These are phyloP conservation scores for Hemisphaericaspora xylofermentans DNA, from an alignment of 1,139 yeast genomes.

Conservation along the genomic window DNA sequence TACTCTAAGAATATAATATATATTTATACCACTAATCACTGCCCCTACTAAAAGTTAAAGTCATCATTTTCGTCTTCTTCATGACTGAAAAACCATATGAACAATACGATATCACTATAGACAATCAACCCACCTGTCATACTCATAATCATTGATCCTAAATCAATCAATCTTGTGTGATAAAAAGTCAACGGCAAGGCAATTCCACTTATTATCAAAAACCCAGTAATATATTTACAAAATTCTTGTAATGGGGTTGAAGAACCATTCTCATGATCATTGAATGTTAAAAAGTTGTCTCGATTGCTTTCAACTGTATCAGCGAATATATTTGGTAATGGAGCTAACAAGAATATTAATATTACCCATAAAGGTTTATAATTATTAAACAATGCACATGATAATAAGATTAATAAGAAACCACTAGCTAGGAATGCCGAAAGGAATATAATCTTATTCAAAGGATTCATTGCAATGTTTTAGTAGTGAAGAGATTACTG, in stretches of 20 bases:
- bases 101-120: constrained; percentile 67
- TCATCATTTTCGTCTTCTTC: constrained; percentile 55
- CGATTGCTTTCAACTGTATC: constrained; percentile 41
- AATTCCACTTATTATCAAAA: constrained; percentile 66
- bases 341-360: constrained; percentile 64
- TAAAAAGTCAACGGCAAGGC: constrained; percentile 63
- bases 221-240: constrained; percentile 63
- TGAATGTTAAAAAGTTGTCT: constrained; percentile 66
- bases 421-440: constrained; percentile 74
- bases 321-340: constrained; percentile 61
- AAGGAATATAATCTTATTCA: constrained; percentile 68
- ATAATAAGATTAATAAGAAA: constrained; percentile 64
- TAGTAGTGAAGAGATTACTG: constrained; percentile 8
- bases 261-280: constrained; percentile 41
- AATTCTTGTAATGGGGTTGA: constrained; percentile 57
- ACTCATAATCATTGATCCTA: constrained; percentile 65
- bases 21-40: not conserved
- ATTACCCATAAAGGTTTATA: constrained; percentile 73
- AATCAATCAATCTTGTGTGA: constrained; percentile 56
- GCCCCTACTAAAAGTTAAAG: constrained; percentile 35
- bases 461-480: constrained; percentile 48
- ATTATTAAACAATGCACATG: constrained; percentile 72
- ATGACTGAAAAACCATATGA: constrained; percentile 67
- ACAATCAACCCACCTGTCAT: constrained; percentile 68
- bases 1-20: constrained; percentile 3